A percentile compares a stretch with the other conserved stretches of the same genome.
Conservation (phyloP, 495 filamentous ascomycete genomes). For the Xylaria venustula region DNA sequence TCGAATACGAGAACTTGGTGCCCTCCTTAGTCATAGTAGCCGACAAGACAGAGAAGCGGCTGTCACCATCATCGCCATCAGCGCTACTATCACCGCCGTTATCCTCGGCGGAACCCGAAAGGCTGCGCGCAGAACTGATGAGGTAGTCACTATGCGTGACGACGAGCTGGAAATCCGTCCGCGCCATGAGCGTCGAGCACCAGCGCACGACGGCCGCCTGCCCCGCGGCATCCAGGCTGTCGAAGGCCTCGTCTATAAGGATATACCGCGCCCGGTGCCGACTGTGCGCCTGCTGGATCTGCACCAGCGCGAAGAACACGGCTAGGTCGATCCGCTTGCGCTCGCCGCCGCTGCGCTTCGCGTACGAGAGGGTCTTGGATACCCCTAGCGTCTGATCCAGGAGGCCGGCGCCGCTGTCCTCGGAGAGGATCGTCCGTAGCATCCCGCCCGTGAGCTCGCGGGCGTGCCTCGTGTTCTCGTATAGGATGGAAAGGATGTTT, state of each 20-base stretch:
- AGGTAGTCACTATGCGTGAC: constrained; percentile 24
- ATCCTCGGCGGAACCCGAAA: too few species aligned
- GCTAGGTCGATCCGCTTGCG: constrained; percentile 36
- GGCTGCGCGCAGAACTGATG: constrained; percentile 1
- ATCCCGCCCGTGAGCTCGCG: constrained; percentile 23
- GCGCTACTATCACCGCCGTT: too few species aligned
- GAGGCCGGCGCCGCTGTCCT: background rate
- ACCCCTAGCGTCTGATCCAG: constrained; percentile 22
- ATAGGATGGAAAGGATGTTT: constrained; percentile 27
- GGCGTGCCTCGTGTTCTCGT: constrained; percentile 27
- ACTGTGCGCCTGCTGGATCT: constrained; percentile 25
- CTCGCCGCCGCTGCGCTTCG: constrained; percentile 34
- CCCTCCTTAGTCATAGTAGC: constrained; percentile 6
- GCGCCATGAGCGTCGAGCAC: constrained; percentile 23
- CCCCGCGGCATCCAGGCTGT: constrained; percentile 28
- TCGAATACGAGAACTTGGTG: constrained; percentile 4
- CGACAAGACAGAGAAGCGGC: constrained; percentile 3
- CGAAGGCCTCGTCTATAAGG: constrained; percentile 36
- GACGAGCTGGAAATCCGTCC: constrained; percentile 23
- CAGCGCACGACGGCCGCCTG: constrained; percentile 26
- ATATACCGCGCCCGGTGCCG: constrained; percentile 32
- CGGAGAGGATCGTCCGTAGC: constrained; percentile 18
- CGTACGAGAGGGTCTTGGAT: constrained; percentile 22
- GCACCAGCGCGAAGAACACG: constrained; percentile 34
- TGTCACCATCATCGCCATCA: constrained; percentile 15